Evolutionary conservation across 306 rosid genomes (phyloP).

Genomic region (Rosa chinensis): DNA sequence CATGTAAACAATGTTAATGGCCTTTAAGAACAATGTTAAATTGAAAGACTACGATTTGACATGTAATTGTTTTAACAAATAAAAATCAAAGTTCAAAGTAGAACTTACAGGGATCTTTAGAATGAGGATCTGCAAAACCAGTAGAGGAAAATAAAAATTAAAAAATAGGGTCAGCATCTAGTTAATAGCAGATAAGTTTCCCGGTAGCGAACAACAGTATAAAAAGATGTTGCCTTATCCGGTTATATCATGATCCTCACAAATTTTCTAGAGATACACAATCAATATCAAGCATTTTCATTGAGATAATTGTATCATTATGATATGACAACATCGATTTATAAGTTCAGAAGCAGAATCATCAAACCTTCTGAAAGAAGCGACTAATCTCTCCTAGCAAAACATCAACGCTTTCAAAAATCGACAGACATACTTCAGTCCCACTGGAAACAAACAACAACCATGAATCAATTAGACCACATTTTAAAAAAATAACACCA

Average conservation of each 20-base stretch:
- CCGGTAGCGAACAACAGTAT: neutral
- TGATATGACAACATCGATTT: neutral
- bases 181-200: neutral
- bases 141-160: neutral
- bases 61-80: neutral
- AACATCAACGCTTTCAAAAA: conserved; percentile 45
- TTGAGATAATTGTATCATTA: neutral
- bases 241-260: neutral
- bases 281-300: neutral
- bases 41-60: neutral
- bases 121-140: conserved; percentile 68
- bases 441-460: conserved; percentile 53
- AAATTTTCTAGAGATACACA: neutral
- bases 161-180: conserved; percentile 8
- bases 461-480: conserved; percentile 12
- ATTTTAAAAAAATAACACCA: neutral
- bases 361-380: conserved; percentile 67
- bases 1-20: neutral
- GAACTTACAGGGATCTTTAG: conserved; percentile 74
- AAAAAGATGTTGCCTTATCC: neutral
- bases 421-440: conserved; percentile 65
- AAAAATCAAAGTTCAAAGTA: conserved; percentile 15
- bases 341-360: neutral
- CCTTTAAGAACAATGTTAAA: neutral
- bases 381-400: conserved; percentile 52